Conservation (phyloP, 371 early-diverging fungal species). For the Mortierella sp. region DNA sequence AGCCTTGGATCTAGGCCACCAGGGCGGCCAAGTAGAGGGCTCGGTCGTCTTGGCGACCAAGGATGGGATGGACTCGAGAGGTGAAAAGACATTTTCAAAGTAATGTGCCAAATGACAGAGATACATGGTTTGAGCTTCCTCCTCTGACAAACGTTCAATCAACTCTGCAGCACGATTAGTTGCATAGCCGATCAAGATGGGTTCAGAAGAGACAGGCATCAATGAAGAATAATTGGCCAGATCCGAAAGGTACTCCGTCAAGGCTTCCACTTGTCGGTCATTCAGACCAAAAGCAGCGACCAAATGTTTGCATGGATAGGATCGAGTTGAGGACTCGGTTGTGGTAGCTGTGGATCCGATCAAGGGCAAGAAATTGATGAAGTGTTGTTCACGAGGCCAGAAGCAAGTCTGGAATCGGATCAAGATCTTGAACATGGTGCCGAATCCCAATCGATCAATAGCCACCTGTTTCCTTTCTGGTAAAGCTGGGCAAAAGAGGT, state of each 20-base stretch:
- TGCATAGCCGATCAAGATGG: conserved; percentile 44
- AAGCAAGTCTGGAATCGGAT: conserved; percentile 40
- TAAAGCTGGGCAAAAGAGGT: conserved; percentile 33
- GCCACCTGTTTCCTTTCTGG: conserved; percentile 42
- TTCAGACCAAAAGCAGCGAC: conserved; percentile 15
- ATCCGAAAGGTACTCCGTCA: conserved; percentile 33
- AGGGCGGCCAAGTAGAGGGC: neutral
- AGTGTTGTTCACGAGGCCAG: conserved; percentile 41
- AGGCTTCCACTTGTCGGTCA: conserved; percentile 16
- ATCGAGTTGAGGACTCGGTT: no score
- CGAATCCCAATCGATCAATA: conserved; percentile 35
- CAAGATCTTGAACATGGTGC: conserved; percentile 49
- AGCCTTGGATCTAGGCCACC: neutral
- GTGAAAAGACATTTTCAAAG: conserved; percentile 11
- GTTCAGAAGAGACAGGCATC: conserved; percentile 29
- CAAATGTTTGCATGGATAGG: neutral
- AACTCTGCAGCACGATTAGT: conserved; percentile 47
- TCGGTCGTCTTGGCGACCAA: neutral
- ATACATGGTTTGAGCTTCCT: conserved; percentile 32
- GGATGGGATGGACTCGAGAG: no score
- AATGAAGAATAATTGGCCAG: conserved; percentile 45
- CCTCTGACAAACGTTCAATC: conserved; percentile 34
- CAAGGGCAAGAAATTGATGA: conserved; percentile 43
- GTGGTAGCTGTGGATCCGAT: neutral
- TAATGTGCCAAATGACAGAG: conserved; percentile 44